A percentile compares a stretch with the other conserved stretches of the same genome.
These are phyloP conservation scores for Aspergillus novofumigatus DNA, from an alignment of 2,329 filamentous ascomycete species.

Conservation along the genomic window DNA sequence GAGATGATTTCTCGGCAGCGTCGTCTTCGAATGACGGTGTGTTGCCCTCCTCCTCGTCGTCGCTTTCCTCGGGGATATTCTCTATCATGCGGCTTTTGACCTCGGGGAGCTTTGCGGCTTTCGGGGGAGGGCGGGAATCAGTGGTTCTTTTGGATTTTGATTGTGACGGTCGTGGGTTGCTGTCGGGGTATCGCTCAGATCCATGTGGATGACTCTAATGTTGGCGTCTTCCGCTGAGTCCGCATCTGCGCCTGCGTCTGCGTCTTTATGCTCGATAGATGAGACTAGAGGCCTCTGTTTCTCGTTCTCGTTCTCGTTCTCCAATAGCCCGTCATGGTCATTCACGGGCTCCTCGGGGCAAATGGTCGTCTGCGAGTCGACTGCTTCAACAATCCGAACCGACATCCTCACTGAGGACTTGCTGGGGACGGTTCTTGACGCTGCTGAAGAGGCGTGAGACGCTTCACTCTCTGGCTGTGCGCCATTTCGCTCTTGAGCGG, in stretches of 20 bases:
- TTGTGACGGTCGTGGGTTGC: not conserved
- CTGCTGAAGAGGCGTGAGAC: not conserved
- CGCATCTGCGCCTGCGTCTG: not conserved
- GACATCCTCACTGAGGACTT: constrained; percentile 6
- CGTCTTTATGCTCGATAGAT: not conserved
- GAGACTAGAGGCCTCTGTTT: not conserved
- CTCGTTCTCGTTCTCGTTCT: not conserved
- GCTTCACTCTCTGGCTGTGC: not conserved
- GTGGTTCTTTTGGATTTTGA: not conserved
- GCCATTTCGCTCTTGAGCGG: not conserved
- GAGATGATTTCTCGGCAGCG: not conserved
- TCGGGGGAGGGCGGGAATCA: not conserved
- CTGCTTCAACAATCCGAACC: constrained; percentile 13
- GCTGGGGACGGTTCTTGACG: not conserved
- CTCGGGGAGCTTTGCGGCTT: constrained; percentile 6
- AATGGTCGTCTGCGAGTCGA: constrained; percentile 6
- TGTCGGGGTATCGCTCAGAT: not conserved
- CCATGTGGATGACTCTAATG: not conserved
- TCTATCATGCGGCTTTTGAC: constrained; percentile 15
- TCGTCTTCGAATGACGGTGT: not conserved
- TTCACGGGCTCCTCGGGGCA: not conserved
- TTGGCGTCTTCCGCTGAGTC: not conserved
- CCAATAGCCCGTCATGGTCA: not conserved
- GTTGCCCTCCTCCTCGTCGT: not conserved
- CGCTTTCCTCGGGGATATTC: constrained; percentile 17